Evolutionary conservation across 805 yeast genomes (phyloP), one percentile per base, ranked within the genome.

Genomic region (Teunomyces kruisii): DNA sequence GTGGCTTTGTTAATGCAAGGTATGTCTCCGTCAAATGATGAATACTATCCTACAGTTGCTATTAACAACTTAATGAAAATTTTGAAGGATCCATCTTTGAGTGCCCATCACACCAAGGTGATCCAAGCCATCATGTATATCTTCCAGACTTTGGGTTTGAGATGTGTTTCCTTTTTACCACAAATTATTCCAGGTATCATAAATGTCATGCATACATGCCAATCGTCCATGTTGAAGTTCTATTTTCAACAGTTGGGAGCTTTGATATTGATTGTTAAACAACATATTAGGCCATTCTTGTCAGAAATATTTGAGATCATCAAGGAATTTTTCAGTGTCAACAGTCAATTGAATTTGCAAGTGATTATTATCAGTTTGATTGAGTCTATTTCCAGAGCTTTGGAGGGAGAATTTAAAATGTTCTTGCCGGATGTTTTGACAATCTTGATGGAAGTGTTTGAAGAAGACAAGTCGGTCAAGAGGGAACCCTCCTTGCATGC

Each of bases 41-140:
- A 92, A 54, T 94, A 91, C 56, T 91, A 88, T 56, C 96, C 98
- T 2, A 90, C 97, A 0, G 98, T 94, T 17, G 98, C 92, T 0
- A 88, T 94, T 36, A 83, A 83, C 37, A 88, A 91, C 6, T 68
- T 94, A 49, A 78, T 91, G 81, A 88, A 84, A 48, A 85, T 94
- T 14, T 67, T 94, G 35, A 84, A 85, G 52, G 99, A 94, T 62
- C 80, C 87, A 0, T 88, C 97, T 0, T 72, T 92, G 45, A 83
- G 88, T 8, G 74, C 86, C 0, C 96, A 91, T 59, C 98, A 94
- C 60, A 86, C 91, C 2, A 84, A 88, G 14, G 96, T 90, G 22
- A 88, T 91, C n/a, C 97, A 91, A 56, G 95, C 98, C 0, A 85
- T 94, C 35, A 86, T 90, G 79, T 84, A 86, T 54, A 91, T 94